Evolutionary conservation across 768 basidiomycete species (phyloP), one percentile per base, ranked within the genome.

Genomic region (Russula olivacea): DNA sequence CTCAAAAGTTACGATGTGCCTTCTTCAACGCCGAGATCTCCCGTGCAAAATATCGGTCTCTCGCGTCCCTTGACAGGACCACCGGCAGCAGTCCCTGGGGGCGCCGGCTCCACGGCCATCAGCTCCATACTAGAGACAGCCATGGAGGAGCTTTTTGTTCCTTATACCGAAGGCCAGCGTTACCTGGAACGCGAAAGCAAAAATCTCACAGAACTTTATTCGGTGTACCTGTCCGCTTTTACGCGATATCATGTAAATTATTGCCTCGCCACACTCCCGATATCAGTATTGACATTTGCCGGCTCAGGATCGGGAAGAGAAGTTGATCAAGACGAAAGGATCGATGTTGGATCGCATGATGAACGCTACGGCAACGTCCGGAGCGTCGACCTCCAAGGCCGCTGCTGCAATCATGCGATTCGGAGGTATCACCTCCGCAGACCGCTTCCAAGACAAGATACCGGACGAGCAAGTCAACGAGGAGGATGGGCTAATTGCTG

Each of bases 81-180:
- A 15, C 51, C 69, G n/a, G 70, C 77, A 4, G 75, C 81, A 25
- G 72, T 79, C 40, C 75, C 78, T 19, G 71, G 78, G 2, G 69
- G 79, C 25, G 76, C 79, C 0, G 74, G 81, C 10, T 80, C 83
- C 10, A 79, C 82, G 15, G 76, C 82, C 7, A 82, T 89, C 69
- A 80, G 86, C 69, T 77, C 83, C 1, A 93, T 98, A 91, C 80
- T 99, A n/a, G 97, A 98, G 73, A 86, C 84, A 9, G 91, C 93
- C 9, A 87, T 97, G 84, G 97, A 98, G 66, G 97, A 98, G 71
- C 82, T 98, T 21, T 98, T 98, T 66, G 85, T 94, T 23, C 91
- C 93, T 3, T 98, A 95, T 70, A 89, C 87, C 1, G 96, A 99
- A 74, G 93, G 91, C 3, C 85, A 85, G 62, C 78, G 93, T 60